Percentiles rank a stretch among this genome's conserved stretches.
These are phyloP conservation scores for Rickenella mellea DNA, from an alignment of 768 basidiomycete species.

Conservation along the genomic window DNA sequence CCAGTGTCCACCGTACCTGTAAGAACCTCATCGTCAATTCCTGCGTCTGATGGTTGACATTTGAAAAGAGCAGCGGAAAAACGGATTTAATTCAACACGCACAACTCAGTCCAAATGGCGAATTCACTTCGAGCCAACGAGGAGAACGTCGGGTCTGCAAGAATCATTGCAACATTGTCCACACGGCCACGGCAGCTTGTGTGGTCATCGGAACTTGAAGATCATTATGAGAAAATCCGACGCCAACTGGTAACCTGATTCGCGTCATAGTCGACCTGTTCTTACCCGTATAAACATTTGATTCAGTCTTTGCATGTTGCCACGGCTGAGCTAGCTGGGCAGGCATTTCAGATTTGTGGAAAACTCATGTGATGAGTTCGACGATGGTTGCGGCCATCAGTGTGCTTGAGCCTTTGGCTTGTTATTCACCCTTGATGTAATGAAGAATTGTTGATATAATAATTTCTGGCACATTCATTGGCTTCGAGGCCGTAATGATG, in stretches of 20 bases:
- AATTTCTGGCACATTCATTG: no score
- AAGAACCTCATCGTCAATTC: constrained; percentile 1
- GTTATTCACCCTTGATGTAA: no score
- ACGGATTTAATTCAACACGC: background rate
- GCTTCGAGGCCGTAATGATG: no score
- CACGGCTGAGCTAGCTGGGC: no score
- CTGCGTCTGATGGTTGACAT: constrained; percentile 11
- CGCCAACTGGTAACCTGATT: constrained; percentile 33
- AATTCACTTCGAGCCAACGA: constrained; percentile 35
- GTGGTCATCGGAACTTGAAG: constrained; percentile 39
- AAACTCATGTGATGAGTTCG: no score
- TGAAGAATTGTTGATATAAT: no score
- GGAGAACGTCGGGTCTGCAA: constrained; percentile 40
- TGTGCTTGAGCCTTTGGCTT: no score
- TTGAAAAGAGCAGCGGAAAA: background rate
- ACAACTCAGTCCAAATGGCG: constrained; percentile 58
- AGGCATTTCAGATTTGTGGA: no score
- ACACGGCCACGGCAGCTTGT: constrained; percentile 46
- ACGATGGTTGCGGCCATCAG: no score
- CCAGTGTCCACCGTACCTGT: constrained; percentile 27
- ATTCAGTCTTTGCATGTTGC: no score
- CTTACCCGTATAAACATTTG: no score
- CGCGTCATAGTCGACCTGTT: no score
- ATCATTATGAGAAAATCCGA: constrained; percentile 53
- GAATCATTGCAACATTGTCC: constrained; percentile 57